Conservation (phyloP, 345 rosid genomes). For the Cardamine resedifolia region DNA sequence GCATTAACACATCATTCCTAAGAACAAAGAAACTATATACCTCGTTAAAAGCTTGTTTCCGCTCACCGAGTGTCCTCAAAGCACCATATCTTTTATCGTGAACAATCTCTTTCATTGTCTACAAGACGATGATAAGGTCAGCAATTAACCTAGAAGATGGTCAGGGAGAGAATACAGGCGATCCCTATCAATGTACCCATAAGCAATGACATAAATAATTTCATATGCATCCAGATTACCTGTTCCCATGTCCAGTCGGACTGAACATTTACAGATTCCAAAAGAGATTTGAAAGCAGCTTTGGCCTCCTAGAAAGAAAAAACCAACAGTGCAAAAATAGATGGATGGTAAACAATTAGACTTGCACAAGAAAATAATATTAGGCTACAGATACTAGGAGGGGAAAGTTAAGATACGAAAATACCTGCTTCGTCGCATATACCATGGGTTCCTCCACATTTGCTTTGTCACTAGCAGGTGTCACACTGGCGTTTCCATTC, state of each 20-base stretch:
- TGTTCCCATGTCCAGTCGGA: constrained; percentile 99
- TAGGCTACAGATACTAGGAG: not conserved
- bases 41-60: constrained; percentile 99
- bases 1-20: constrained; percentile 1
- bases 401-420: constrained; percentile 9
- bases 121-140: constrained; percentile 37
- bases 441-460: constrained; percentile 74
- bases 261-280: constrained; percentile 81
- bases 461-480: constrained; percentile 65
- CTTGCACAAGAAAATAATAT: constrained; percentile 8
- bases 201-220: not conserved
- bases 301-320: constrained; percentile 73
- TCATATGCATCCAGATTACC: constrained; percentile 47
- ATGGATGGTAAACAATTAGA: constrained; percentile 10
- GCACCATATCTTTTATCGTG: constrained; percentile 91
- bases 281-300: constrained; percentile 92
- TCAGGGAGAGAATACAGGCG: constrained; percentile 5
- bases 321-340: constrained; percentile 4
- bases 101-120: constrained; percentile 86
- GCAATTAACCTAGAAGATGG: constrained; percentile 20
- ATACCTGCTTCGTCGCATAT: constrained; percentile 83
- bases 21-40: constrained; percentile 43
- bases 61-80: constrained; percentile 88
- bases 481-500: constrained; percentile 54
- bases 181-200: constrained; percentile 4